A percentile compares a stretch with the other conserved stretches of the same genome.
phyloP scores from a whole-genome alignment of 2,329 filamentous ascomycete genomes.

The Exophiala lecanii-corni region DNA sequence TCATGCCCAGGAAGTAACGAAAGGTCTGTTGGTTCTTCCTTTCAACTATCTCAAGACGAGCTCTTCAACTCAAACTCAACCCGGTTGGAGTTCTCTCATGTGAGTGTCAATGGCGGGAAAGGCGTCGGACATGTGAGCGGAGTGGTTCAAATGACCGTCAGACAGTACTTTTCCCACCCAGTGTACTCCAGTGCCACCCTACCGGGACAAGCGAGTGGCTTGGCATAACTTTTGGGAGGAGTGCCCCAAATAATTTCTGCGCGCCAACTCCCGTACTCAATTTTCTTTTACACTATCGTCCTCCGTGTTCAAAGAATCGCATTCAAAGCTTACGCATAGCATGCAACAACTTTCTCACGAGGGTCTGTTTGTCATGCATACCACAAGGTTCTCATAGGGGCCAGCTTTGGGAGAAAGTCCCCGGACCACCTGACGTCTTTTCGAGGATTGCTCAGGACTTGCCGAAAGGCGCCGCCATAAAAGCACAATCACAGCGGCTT shows the following conservation, averaged over 20 bases:
- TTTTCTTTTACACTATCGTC: conserved; percentile 3
- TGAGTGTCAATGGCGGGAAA: conserved; percentile 4
- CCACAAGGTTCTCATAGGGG: conserved; percentile 20
- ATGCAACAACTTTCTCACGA: conserved; percentile 26
- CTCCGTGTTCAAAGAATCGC: conserved; percentile 99
- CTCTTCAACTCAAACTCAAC: too few species aligned
- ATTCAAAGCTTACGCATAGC: conserved; percentile 98
- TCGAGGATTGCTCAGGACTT: conserved; percentile 45
- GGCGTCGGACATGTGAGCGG: conserved; percentile 3
- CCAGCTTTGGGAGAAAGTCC: conserved; percentile 99
- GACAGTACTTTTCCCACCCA: too few species aligned
- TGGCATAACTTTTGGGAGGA: too few species aligned
- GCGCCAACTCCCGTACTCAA: neutral
- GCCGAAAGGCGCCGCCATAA: conserved; percentile 99
- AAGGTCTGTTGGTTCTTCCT: too few species aligned
- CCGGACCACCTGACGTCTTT: conserved; percentile 70
- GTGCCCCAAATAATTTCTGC: neutral
- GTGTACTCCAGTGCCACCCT: too few species aligned
- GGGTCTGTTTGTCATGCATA: conserved; percentile 32
- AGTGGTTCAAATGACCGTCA: too few species aligned
- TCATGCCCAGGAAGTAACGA: too few species aligned
- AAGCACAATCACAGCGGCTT: conserved; percentile 83
- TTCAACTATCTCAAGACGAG: too few species aligned
- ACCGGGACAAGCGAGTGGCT: too few species aligned
- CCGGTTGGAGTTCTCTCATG: too few species aligned